Conservation (phyloP, 1,284 basidiomycete genomes). For the Ceratobasidium sp. region DNA sequence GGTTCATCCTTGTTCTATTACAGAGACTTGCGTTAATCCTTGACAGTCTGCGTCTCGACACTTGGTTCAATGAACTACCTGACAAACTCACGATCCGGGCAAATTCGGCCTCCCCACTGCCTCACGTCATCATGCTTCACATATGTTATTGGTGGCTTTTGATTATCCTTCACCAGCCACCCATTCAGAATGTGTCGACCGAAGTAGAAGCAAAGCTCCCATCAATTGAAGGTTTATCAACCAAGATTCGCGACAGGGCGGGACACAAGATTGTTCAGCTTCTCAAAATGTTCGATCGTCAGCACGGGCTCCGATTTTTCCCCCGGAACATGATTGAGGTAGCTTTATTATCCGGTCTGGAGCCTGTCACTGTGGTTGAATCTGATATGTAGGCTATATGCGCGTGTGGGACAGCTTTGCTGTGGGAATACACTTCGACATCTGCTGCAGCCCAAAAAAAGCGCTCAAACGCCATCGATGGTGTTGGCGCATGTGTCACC, state of each 20-base stretch:
- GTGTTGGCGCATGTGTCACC: too few species aligned
- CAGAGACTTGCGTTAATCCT: neutral
- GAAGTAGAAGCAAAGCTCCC: constrained; percentile 58
- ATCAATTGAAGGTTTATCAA: constrained; percentile 59
- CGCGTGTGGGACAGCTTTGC: too few species aligned
- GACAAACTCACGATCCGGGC: constrained; percentile 63
- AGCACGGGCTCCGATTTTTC: constrained; percentile 40
- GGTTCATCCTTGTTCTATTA: too few species aligned
- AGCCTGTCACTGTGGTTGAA: too few species aligned
- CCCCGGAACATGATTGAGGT: constrained; percentile 26
- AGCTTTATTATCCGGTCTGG: too few species aligned
- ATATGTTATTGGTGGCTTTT: constrained; percentile 73
- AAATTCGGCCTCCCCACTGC: constrained; percentile 66
- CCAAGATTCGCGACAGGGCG: constrained; percentile 69
- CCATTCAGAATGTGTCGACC: constrained; percentile 61
- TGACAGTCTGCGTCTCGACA: constrained; percentile 69
- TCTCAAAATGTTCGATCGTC: constrained; percentile 51
- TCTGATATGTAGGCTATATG: too few species aligned
- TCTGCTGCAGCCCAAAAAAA: too few species aligned
- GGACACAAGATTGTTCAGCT: constrained; percentile 74
- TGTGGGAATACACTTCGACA: too few species aligned
- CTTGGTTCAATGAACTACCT: constrained; percentile 70
- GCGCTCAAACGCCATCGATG: too few species aligned
- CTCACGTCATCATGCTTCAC: constrained; percentile 74
- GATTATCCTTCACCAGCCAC: constrained; percentile 74